These are phyloP conservation scores for Botryosphaeria dothidea DNA, from an alignment of 2,329 filamentous ascomycete species.

Conservation along the genomic window DNA sequence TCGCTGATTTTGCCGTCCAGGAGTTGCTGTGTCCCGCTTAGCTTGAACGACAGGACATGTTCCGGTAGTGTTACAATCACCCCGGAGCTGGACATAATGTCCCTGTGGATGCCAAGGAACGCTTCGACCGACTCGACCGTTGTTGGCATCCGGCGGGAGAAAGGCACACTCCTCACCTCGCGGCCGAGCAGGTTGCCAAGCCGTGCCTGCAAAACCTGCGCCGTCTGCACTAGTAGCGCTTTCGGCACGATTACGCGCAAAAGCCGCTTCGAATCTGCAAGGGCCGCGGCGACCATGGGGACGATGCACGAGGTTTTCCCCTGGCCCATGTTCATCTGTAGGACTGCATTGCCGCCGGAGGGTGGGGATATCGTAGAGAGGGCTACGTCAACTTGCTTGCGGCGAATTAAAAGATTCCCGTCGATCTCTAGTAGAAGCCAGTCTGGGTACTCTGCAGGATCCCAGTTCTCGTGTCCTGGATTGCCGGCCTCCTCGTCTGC, in stretches of 20 bases:
- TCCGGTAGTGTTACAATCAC: constrained; percentile 64
- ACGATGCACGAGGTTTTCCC: constrained; percentile 68
- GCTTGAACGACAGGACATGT: constrained; percentile 64
- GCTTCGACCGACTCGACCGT: constrained; percentile 27
- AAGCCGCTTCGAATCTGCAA: constrained; percentile 45
- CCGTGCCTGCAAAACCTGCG: constrained; percentile 56
- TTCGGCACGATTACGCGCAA: constrained; percentile 59
- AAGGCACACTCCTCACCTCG: constrained; percentile 58
- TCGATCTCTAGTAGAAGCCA: constrained; percentile 70
- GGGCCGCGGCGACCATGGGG: constrained; percentile 58
- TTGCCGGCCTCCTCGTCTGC: constrained; percentile 49
- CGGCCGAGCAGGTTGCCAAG: constrained; percentile 58
- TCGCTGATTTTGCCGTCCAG: constrained; percentile 47
- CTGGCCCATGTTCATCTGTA: constrained; percentile 70
- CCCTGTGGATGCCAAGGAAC: constrained; percentile 42
- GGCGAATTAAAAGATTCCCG: constrained; percentile 61
- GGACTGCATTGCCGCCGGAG: constrained; percentile 57
- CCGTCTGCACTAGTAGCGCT: constrained; percentile 58
- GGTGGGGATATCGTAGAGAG: constrained; percentile 58
- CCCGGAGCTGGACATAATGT: constrained; percentile 47
- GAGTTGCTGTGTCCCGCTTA: constrained; percentile 61
- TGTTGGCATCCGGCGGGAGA: constrained; percentile 54
- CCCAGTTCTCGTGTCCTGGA: constrained; percentile 58
- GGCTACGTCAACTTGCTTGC: constrained; percentile 64
- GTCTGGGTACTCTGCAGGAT: constrained; percentile 54